Percentiles rank a stretch among this genome's conserved stretches.
phyloP scores from a whole-genome alignment of 2,329 filamentous ascomycete genomes.

The Cryphonectria carpinicola region DNA sequence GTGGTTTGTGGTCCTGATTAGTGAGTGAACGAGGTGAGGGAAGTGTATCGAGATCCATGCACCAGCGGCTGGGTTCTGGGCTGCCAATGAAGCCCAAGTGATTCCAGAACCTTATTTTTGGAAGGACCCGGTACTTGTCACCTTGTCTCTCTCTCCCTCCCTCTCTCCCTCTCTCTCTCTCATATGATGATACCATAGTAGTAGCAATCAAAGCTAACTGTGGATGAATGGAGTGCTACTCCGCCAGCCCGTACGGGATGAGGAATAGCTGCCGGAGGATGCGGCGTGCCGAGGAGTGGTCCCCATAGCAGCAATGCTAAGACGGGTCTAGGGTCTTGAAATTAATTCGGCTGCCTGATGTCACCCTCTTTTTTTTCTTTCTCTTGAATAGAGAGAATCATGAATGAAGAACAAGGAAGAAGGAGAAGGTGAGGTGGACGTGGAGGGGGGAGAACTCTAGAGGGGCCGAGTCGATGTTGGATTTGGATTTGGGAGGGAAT shows the following conservation, averaged over 20 bases:
- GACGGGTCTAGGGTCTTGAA: neutral
- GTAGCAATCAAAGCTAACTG: no score
- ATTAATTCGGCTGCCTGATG: slow-evolving; percentile 12
- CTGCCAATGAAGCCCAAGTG: neutral
- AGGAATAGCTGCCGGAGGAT: slow-evolving; percentile 2
- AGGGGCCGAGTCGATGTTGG: no score
- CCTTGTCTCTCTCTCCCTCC: no score
- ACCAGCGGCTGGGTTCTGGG: neutral
- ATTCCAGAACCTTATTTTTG: neutral
- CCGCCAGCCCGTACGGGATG: neutral
- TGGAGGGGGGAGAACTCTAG: neutral
- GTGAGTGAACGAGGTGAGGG: neutral
- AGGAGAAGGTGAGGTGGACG: no score
- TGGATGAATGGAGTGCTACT: neutral
- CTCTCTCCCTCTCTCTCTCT: no score
- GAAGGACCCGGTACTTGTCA: neutral
- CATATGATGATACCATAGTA: no score
- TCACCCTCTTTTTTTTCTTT: neutral
- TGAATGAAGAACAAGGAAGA: no score
- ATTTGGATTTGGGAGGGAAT: no score
- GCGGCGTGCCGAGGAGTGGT: neutral
- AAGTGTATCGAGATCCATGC: neutral
- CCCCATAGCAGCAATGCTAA: neutral
- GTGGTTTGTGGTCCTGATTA: neutral
- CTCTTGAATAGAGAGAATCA: neutral